Evolutionary conservation across 1,139 yeast species (phyloP), one percentile per base, ranked within the genome.

Genomic region (Yamadazyma epiphylla): DNA sequence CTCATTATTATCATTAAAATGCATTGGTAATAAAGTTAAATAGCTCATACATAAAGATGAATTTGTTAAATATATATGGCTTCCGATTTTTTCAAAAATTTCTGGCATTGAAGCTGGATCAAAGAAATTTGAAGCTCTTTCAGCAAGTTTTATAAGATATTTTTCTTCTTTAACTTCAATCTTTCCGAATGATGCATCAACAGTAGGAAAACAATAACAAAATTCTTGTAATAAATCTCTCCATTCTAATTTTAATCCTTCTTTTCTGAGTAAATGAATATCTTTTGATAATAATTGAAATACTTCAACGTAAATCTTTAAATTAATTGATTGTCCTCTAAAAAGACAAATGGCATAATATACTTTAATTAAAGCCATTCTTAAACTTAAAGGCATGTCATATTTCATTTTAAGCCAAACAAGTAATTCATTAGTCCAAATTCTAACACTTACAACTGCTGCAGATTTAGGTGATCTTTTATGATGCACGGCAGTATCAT

Each of bases 391-490:
- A 0, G 98, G 97, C 66, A 91, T 70, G 32, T 82, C 85, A 47
- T 84, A 80, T 51, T 87, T 87, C 77, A 84, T 80, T 41, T 74
- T 74, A 38, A 88, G 58, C 77, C 96, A 84, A 25, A 84, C 80
- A 34, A 79, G 70, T 40, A 91, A 68, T 52, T 88, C 96, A 35
- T 85, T 80, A 0, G 96, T 84, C 96, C 96, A 89, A 38, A 84
- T 86, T 33, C 82, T 72, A 7, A 86, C 81, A 25, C 81, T 74
- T 7, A 84, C 78, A 4, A 84, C 80, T 0, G 91, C 79, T 1
- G 94, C 84, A 0, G 86, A 77, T 42, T 74, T 70, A 4, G 83
- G 78, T 3, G 80, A 69, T 11, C 77, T 70, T 41, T 78, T 79
- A 37, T 80, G 77, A 34, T 75, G 73, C 28, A 32, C 51, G 21